Evolutionary conservation across 2,329 filamentous ascomycete species (phyloP), one percentile per base, ranked within the genome.

Genomic region (Colletotrichum abscissum): DNA sequence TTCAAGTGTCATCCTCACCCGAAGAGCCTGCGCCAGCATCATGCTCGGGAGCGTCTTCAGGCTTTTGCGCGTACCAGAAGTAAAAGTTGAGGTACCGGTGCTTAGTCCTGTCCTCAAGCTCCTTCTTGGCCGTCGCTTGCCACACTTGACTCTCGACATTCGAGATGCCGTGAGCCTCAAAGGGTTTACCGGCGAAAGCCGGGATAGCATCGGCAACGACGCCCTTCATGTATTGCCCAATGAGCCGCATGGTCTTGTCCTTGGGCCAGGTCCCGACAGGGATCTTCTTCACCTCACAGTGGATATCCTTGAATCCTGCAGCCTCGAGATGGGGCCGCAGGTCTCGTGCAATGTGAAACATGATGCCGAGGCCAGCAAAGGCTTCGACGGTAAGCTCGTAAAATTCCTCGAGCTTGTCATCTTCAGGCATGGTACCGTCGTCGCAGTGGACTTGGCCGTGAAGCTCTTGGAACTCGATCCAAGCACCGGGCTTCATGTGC

Each of bases 241-340:
- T 78, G 4, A 82, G 81, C 65, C 85, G 82, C 30, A 84, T 77
- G 22, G 26, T 74, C 78, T 81, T 81, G 69, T 87, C 84, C 42
- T 78, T 79, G 16, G 85, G 76, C 86, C 86, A 88, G 2, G 81
- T 78, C 0, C 85, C 85, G 56, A 88, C 81, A n/a, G 86, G 85
- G 3, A 87, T 82, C 71, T 84, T 84, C 73, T 84, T 82, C 24
- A 84, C 81, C 65, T 82, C 79, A 65, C 84, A 80, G 8, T 82
- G 80, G 7, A 88, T 80, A 72, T 86, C 83, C 33, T 80, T 80
- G 76, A 87, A 89, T 28, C 87, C 87, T 0, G 82, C 81, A 0
- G 79, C 78, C 35, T 80, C 79, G 58, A 88, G 81, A 35, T 79
- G 75, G 2, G 78, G 33, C 16, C 80, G 79, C 5, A 87, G 78